Base-by-base conservation (phyloP, 495 filamentous ascomycete species). In the Podospora anserina region DNA sequence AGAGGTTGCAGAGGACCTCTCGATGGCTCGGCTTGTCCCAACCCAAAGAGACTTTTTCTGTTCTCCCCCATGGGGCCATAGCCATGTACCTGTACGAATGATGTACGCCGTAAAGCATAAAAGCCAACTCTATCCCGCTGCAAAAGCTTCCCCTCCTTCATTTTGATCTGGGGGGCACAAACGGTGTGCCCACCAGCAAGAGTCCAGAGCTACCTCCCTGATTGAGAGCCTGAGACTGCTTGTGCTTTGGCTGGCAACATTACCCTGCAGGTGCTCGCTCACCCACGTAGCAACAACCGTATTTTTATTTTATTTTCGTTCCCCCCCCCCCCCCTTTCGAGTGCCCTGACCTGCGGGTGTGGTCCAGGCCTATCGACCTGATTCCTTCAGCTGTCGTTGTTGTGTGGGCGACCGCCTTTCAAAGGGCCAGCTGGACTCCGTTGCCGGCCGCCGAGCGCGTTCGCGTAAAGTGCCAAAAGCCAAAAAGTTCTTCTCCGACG, bases 101-200 rank as follows among this genome's bases (percentile, higher is more conserved):
- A 67, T 74, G 69, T 74, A 69, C 74, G 77, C 39, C 7, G 39
- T 49, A 49, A 66, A 63, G 76, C 81, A 81, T 82, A 82, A 80
- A 82, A 77, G 71, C 74, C 79, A 82, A 78, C 74, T 78, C 74
- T 74, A 73, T 73, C 75, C 75, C 76, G 74, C 72, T 44, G 72
- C 70, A 66, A 70, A 71, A 71, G 69, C 73, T 79, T 73, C 76
- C 78, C 78, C 77, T 76, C 78, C 78, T 73, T 77, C 74, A 71
- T 68, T 32, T 62, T 76, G 74, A 70, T 71, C 79, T 80, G 78
- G 69, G 66, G 66, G 69, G 81, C 78, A 81, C 78, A 81, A 81
- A 75, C 78, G 69, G 75, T 74, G 74, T 76, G 78, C 77, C 72
- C 75, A 69, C 74, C 76, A 78, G 76, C 78, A 77, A 75, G 75